Percentiles rank a stretch among this genome's conserved stretches.
Evolutionary conservation across 306 rosid genomes (phyloP).

Genomic region (Prunus fruticosa): DNA sequence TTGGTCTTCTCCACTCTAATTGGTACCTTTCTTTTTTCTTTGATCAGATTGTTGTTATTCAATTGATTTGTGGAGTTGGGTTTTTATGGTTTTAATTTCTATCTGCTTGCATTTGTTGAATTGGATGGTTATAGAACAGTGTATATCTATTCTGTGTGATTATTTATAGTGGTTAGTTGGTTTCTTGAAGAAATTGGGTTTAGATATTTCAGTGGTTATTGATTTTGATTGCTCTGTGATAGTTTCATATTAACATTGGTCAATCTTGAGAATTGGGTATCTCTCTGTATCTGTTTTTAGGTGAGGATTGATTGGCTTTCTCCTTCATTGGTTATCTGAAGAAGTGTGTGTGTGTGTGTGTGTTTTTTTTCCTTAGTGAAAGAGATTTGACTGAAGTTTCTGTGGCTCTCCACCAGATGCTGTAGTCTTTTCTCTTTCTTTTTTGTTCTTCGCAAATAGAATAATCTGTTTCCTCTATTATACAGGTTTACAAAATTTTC

Average conservation of each 20-base stretch:
- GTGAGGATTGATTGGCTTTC: background rate
- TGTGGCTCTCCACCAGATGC: background rate
- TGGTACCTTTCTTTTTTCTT: slow-evolving; percentile 47
- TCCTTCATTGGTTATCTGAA: background rate
- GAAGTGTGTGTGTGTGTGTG: too few relatives aligned
- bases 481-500: background rate
- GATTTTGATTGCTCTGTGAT: slow-evolving; percentile 6
- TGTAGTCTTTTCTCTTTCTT: too few relatives aligned
- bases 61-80: background rate
- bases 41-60: background rate
- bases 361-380: background rate
- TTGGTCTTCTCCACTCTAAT: slow-evolving; percentile 46
- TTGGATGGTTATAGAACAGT: slow-evolving; percentile 10
- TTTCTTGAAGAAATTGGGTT: slow-evolving; percentile 9
- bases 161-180: slow-evolving; percentile 1
- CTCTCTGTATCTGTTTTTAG: background rate
- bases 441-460: background rate
- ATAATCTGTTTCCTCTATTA: background rate
- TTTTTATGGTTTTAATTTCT: background rate
- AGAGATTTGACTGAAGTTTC: background rate
- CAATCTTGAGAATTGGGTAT: slow-evolving; percentile 2
- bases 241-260: background rate
- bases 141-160: background rate
- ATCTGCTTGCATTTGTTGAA: background rate
- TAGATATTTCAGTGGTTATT: slow-evolving; percentile 14